Evolutionary conservation across 306 rosid species (phyloP), one percentile per base, ranked within the genome.

Genomic region (Biancaea sappan): DNA sequence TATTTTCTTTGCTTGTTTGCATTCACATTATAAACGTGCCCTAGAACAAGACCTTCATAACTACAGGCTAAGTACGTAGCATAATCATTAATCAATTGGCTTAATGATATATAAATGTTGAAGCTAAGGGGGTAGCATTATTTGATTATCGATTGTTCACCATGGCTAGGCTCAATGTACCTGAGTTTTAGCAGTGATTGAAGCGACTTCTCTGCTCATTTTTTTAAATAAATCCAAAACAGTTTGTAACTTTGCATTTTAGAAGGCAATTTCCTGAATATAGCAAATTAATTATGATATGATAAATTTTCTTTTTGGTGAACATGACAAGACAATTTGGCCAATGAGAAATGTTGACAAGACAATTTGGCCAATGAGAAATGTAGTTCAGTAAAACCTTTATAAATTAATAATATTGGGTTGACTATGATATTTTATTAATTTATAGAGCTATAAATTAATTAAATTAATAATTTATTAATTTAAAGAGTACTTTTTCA

Each of bases 91-190:
- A 9, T 74, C 25, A 24, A 18, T 48, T 61, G 48, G 38, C 53
- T 9, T 26, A n/a, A n/a, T n/a, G n/a, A 2, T 57, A 28, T 24
- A 3, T 50, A 31, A 9, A 18, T 41, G 31, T 67, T 14, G 51
- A 76, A 57, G 35, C 63, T 19, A 73, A 60, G 34, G 22, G 22
- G 9, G 10, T 48, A 2, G 25, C 31, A 48, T 65, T 40, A 29
- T 28, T 18, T 31, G 18, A 19, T 32, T 18, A 6, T 0, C 4
- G 28, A 13, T 43, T 28, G 10, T 21, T 31, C 19, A 34, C 13
- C 28, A 26, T 52, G 87, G 63, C 83, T 63, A 83, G 92, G 84
- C 81, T 80, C 89, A 80, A 78, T 85, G 92, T 46, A 87, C 82
- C 87, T 68, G 29, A 8, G n/a, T 38, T 71, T 71, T 25, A 75